Evolutionary conservation across 345 rosid genomes (phyloP).

Genomic region (Dipteronia sinensis): DNA sequence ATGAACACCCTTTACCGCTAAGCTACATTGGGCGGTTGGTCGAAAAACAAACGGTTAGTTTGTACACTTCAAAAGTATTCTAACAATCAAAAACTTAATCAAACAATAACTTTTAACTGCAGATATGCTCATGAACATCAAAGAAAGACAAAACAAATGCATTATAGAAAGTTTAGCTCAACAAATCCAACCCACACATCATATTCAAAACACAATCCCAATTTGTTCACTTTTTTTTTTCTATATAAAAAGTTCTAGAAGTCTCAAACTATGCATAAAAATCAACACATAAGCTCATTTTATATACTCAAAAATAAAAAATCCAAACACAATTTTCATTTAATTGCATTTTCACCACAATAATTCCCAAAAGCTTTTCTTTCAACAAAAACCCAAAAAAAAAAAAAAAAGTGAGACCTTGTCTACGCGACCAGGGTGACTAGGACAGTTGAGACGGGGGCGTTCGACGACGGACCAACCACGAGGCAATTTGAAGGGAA

Average conservation of each 20-base stretch:
- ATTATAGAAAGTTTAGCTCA: neutral
- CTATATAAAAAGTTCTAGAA: neutral
- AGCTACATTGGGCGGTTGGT: too few relatives aligned
- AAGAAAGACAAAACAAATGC: neutral
- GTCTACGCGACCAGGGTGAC: conserved; percentile 27
- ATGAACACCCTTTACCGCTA: too few relatives aligned
- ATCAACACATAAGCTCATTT: neutral
- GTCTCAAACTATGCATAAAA: neutral
- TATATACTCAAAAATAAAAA: too few relatives aligned
- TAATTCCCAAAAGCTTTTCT: neutral
- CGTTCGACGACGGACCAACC: conserved; percentile 47
- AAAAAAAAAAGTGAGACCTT: conserved; percentile 25
- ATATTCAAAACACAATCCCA: neutral
- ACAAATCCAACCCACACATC: too few relatives aligned
- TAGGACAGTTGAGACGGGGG: conserved; percentile 31
- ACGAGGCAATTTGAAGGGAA: conserved; percentile 42
- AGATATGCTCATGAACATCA: too few relatives aligned
- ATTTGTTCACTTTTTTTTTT: neutral
- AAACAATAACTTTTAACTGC: neutral
- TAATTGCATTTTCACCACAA: neutral
- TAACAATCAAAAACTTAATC: neutral
- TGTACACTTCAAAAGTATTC: too few relatives aligned
- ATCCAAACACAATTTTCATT: neutral
- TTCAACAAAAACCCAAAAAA: neutral
- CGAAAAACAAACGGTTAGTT: too few relatives aligned